Evolutionary conservation across 129 eudicot species (phyloP), one percentile per base, ranked within the genome.

Genomic region (Calendula officinalis): DNA sequence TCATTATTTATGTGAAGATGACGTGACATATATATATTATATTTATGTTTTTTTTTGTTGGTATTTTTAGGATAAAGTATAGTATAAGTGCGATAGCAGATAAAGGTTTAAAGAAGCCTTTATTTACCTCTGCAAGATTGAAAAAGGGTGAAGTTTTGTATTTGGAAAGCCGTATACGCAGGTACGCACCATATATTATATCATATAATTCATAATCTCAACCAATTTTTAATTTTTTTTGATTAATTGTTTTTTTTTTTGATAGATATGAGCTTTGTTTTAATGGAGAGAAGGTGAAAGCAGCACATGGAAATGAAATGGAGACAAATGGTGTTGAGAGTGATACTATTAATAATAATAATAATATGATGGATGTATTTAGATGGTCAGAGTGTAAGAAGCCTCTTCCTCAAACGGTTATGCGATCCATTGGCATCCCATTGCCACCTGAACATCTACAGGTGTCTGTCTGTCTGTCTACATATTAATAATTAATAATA

Each of bases 101-200:
- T 85, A 88, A 94, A 76, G 99, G 99, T 38, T 86, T 94, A 60
- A 94, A 88, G 54, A 89, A 68, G 84, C 84, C 96, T 53, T 77
- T 83, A 15, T 94, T 76, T 68, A 94, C 99, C 34, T 88, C 97
- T 50, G 91, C 99, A 57, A 95, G 99, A 66, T 58, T 94, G 82
- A 94, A 94, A 57, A 94, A 81, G 81, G 99, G 99, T 17, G 97
- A 94, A 83, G 99, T 94, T 60, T 61, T 94, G 40, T 88, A 88
- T 67, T 67, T 94, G 63, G 99, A 94, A 79, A 94, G 92, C 68
- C 95, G 86, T 78, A 72, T 79, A 34, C 74, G 85, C 89, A 86
- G 97, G 99, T 91, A 81, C 9, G 5, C 16, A 9, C 3, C 46
- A 12, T 34, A 3, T 13, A 45, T 63, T 32, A 49, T 50, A 11